These are phyloP conservation scores for Mortierella sp. DNA, from an alignment of 371 early-diverging fungal species.

Conservation along the genomic window DNA sequence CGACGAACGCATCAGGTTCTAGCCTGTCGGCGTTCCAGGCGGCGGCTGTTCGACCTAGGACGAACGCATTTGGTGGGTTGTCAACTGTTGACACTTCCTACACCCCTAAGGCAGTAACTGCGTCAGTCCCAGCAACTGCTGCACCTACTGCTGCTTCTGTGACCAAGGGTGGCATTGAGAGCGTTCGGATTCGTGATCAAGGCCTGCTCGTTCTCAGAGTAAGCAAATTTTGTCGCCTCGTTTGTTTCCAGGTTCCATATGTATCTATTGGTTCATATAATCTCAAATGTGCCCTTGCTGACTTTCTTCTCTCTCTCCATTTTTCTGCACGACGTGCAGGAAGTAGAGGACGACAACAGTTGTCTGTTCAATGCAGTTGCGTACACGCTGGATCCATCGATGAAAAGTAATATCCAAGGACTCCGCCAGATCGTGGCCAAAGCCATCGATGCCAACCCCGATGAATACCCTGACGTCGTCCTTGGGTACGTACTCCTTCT, in stretches of 20 bases:
- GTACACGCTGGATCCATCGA: constrained; percentile 44
- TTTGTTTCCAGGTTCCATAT: background rate
- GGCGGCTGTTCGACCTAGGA: background rate
- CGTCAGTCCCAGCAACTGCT: background rate
- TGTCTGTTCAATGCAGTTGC: constrained; percentile 56
- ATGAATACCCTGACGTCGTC: constrained; percentile 42
- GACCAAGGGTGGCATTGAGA: constrained; percentile 9
- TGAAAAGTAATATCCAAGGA: constrained; percentile 39
- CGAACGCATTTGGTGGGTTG: constrained; percentile 18
- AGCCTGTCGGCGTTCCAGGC: constrained; percentile 25
- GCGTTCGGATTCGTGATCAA: constrained; percentile 42
- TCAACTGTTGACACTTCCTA: constrained; percentile 15
- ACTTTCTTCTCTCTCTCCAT: background rate
- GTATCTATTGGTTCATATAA: background rate
- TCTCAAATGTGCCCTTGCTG: background rate
- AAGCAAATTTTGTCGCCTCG: background rate
- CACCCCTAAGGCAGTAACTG: constrained; percentile 11
- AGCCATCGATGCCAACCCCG: constrained; percentile 42
- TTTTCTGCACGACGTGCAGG: constrained; percentile 14
- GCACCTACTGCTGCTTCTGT: background rate
- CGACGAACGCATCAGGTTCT: background rate
- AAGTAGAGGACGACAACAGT: constrained; percentile 56
- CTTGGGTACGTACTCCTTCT: constrained; percentile 33
- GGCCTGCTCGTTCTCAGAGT: constrained; percentile 52
- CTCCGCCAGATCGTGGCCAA: constrained; percentile 49